Percentiles rank a stretch among this genome's conserved stretches.
These are phyloP conservation scores for Fusarium devonianum DNA, from an alignment of 2,329 filamentous ascomycete species.

Conservation along the genomic window DNA sequence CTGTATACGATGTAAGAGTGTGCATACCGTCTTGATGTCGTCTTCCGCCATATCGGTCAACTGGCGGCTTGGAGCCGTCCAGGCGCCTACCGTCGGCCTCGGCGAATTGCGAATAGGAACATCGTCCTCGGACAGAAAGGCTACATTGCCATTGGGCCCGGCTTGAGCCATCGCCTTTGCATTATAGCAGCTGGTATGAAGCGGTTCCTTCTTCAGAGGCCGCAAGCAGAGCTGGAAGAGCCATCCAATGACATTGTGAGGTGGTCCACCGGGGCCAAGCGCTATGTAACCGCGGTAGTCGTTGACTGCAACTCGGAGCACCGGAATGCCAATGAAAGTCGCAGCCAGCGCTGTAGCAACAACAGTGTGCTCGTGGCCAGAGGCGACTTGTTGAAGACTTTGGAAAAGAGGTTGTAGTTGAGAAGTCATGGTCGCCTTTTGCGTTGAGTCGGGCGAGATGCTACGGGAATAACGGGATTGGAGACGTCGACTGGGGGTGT, in stretches of 20 bases:
- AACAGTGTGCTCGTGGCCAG: conserved; percentile 5
- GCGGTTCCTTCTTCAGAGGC: conserved; percentile 20
- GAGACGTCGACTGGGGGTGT: no score
- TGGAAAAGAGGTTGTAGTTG: conserved; percentile 8
- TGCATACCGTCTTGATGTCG: not conserved
- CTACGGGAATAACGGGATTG: not conserved
- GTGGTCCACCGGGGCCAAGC: conserved; percentile 19
- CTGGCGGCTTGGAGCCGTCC: conserved; percentile 30
- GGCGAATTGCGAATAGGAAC: conserved; percentile 18
- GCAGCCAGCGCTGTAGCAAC: conserved; percentile 3
- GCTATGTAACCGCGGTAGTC: conserved; percentile 26
- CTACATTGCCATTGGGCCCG: conserved; percentile 14
- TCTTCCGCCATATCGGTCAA: conserved; percentile 15
- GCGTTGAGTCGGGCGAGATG: no score
- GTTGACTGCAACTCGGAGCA: conserved; percentile 10
- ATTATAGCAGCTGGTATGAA: conserved; percentile 13
- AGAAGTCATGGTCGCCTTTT: conserved; percentile 16
- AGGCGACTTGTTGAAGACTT: not conserved
- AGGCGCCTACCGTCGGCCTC: conserved; percentile 16
- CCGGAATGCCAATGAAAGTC: conserved; percentile 8
- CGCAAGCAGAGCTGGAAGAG: conserved; percentile 17
- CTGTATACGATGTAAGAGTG: not conserved
- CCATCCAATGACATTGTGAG: conserved; percentile 27
- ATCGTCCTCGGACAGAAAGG: conserved; percentile 20
- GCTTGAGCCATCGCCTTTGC: not conserved